Base-by-base conservation (phyloP, 768 basidiomycete species). In the Obba rivulosa region DNA sequence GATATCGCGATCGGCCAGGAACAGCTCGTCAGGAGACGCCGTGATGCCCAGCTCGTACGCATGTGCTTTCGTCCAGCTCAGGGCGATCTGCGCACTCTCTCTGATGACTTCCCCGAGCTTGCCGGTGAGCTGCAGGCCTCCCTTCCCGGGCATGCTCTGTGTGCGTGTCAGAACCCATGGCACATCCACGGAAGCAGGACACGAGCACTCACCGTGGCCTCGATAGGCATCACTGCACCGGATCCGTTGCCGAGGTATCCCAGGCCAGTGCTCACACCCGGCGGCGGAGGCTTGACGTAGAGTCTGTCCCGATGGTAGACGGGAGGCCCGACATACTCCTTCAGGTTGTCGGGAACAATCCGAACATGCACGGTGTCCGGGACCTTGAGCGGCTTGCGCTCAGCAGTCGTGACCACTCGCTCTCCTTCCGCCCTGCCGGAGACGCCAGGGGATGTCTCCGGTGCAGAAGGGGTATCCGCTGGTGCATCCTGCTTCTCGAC, bases 21-120 rank as follows among this genome's bases (percentile, higher is more conserved):
- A 84, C 62, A 87, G 83, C 46, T 90, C 87, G 5, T 78, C 79
- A 0, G 77, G 69, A 1, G 76, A 74, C 41, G 76, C 64, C 5
- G 92, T 93, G 60, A 97, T 88, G 3, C 93, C 92, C 10, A 98
- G 77, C 43, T 87, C 84, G 62, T 77, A 87, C 11, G 96, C 91
- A 61, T 98, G 89, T 8, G 83, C 74, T 64, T 93, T 94, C 35
- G 95, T 87, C 87, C 90, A 98, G 61, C 87, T 87, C 51, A 98
- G 68, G 3, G 87, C 92, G 54, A 99, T 96, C 64, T 96, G 92
- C 1, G 94, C 93, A 53, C 87, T 91, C 69, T 98, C 96, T 34
- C 91, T 79, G 64, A 99, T 97, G 51, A 98, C 96, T 59, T 99
- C 96, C 38, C 95, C 95, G 3, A 99, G 84, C 69, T 98, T 98